Percentiles rank a stretch among this genome's conserved stretches.
Conservation (phyloP, 768 basidiomycete species). For the Kwoniella europaea region DNA sequence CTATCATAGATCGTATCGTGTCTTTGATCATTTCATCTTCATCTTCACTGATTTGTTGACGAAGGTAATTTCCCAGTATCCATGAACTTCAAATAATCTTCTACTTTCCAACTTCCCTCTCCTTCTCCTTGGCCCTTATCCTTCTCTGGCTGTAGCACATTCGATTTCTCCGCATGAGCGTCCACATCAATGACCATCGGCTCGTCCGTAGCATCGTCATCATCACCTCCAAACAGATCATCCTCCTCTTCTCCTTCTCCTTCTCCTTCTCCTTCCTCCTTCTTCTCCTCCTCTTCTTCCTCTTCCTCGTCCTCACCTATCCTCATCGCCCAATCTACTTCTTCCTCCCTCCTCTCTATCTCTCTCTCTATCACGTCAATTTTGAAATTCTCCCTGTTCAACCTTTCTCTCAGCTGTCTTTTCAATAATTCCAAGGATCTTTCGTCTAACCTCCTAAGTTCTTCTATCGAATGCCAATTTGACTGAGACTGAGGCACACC, state of each 20-base stretch:
- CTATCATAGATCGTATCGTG: background rate
- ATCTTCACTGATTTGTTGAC: background rate
- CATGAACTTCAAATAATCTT: constrained; percentile 44
- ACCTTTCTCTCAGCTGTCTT: constrained; percentile 17
- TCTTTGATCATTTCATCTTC: no score
- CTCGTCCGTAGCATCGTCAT: constrained; percentile 29
- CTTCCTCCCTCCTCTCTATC: constrained; percentile 34
- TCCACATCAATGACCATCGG: constrained; percentile 18
- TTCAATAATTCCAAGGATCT: constrained; percentile 16
- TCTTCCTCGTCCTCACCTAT: constrained; percentile 33
- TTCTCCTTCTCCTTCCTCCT: constrained; percentile 10
- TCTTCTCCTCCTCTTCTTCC: constrained; percentile 24
- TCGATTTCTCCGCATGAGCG: background rate
- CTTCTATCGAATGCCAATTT: constrained; percentile 19
- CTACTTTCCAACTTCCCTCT: constrained; percentile 36
- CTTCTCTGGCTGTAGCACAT: background rate
- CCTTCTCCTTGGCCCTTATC: constrained; percentile 14
- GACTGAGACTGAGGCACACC: background rate
- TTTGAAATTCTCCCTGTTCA: constrained; percentile 23
- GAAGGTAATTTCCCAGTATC: constrained; percentile 37
- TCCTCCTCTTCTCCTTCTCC: constrained; percentile 34
- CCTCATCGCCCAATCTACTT: constrained; percentile 33
- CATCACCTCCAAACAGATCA: constrained; percentile 37
- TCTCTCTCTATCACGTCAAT: constrained; percentile 24
- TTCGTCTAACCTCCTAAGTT: constrained; percentile 28